These are phyloP conservation scores for Fomitopsis serialis DNA, from an alignment of 768 basidiomycete genomes.

Conservation along the genomic window DNA sequence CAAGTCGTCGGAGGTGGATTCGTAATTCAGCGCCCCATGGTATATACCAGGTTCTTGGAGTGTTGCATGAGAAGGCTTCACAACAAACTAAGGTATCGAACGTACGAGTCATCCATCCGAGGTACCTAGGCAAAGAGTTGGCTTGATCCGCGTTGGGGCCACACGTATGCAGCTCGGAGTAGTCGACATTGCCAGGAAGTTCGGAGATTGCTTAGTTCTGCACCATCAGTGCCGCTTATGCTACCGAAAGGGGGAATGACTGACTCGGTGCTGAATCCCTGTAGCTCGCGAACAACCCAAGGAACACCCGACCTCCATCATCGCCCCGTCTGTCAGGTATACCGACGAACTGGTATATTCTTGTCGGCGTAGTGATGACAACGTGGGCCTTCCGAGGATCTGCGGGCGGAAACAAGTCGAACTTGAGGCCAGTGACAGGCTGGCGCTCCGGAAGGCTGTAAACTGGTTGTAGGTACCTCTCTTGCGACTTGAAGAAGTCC, in stretches of 20 bases:
- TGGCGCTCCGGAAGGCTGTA: constrained; percentile 77
- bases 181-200: constrained; percentile 70
- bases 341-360: constrained; percentile 90
- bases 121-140: constrained; percentile 58
- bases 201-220: constrained; percentile 74
- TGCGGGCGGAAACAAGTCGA: constrained; percentile 65
- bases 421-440: constrained; percentile 80
- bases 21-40: constrained; percentile 72
- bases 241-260: constrained; percentile 20
- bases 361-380: constrained; percentile 76
- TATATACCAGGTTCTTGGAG: constrained; percentile 79
- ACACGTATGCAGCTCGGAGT: constrained; percentile 80
- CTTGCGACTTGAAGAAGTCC: constrained; percentile 87
- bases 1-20: constrained; percentile 62
- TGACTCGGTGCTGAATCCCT: constrained; percentile 78
- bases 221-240: constrained; percentile 10
- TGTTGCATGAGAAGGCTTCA: constrained; percentile 1
- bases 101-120: constrained; percentile 93
- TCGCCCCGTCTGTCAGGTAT: constrained; percentile 60
- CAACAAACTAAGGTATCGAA: not conserved
- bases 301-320: constrained; percentile 73
- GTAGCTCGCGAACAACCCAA: constrained; percentile 66
- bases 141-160: constrained; percentile 67
- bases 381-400: constrained; percentile 64
- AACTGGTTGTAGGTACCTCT: constrained; percentile 69